Conservation (phyloP, 352 stramenopile genomes). For the Pythium phragmitis region DNA sequence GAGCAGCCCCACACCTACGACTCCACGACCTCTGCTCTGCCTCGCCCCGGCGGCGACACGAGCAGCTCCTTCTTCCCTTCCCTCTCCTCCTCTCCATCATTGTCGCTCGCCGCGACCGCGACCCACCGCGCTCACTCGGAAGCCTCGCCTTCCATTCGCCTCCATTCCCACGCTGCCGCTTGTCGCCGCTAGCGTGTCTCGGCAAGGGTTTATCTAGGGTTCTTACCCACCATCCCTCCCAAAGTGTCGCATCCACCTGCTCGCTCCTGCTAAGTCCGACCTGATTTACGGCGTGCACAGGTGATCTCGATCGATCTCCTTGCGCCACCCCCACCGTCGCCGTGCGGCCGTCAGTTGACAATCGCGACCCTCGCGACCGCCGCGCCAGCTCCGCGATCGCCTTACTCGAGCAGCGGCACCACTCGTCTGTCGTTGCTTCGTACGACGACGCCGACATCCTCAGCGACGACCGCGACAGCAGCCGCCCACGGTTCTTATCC, state of each 20-base stretch:
- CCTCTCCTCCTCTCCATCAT: background rate
- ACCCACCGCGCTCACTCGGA: too few species aligned
- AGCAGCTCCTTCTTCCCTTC: slow-evolving; percentile 3
- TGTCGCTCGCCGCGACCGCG: background rate
- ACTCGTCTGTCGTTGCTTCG: slow-evolving; percentile 12
- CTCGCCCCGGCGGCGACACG: slow-evolving; percentile 2
- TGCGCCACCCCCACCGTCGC: slow-evolving; percentile 1
- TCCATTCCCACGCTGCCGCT: too few species aligned
- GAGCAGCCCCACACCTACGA: background rate
- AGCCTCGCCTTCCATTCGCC: too few species aligned
- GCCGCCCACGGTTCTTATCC: background rate
- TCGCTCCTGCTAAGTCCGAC: slow-evolving; percentile 4
- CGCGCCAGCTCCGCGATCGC: slow-evolving; percentile 23
- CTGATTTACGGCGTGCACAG: background rate
- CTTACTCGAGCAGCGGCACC: slow-evolving; percentile 12
- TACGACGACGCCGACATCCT: slow-evolving; percentile 11
- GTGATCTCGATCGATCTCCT: background rate
- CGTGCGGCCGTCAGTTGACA: slow-evolving; percentile 13
- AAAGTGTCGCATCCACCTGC: background rate
- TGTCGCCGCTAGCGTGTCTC: too few species aligned
- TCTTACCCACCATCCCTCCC: background rate
- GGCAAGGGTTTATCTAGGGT: background rate
- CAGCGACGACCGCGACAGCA: slow-evolving; percentile 8
- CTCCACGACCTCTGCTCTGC: background rate
- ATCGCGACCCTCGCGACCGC: slow-evolving; percentile 13